Base-by-base conservation (phyloP, 495 filamentous ascomycete species). In the Cudoniella acicularis region DNA sequence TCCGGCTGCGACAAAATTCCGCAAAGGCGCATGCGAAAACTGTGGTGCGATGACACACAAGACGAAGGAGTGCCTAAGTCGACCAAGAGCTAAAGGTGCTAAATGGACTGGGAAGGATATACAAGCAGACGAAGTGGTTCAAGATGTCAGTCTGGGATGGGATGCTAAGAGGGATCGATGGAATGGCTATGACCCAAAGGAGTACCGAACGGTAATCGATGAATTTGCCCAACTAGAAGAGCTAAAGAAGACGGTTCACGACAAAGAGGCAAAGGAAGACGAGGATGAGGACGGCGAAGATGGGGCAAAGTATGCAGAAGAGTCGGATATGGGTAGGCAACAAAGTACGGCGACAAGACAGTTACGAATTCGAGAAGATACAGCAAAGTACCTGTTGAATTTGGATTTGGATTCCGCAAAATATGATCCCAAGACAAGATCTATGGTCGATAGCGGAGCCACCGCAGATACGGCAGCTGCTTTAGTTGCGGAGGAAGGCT, bases 131-230 rank as follows among this genome's bases (percentile, higher is more conserved):
- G 91, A 97, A 67, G 72, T 85, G n/a, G 76, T 96, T 42, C 86
- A 94, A 67, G 83, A 92, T 55, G 89, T 96, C 20, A 80, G 88
- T 51, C 73, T 96, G 21, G 90, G 92, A 2, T 98, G 93, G 91
- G 94, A 98, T 73, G 94, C 94, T n/a, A 98, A 98, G 77, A 79
- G 94, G 65, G 94, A 98, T 75, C 81, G 93, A 43, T 98, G 93
- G 92, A 96, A 96, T 70, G 92, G 91, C 23, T 98, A 96, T 73
- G 92, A 98, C 72, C 79, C 93, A 1, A 82, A 80, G 65, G 90
- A 97, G 73, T 96, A 96, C 68, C 79, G 80, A 55, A 78, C 83
- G 54, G 92, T 97, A 2, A 84, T 97, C 23, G 84, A 94, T 27
- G 91, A 97, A 64, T 96, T 90, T 69, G 82, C 94, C 60, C 83